Conservation (phyloP, 257 asterid genomes). For the Asclepias syriaca region DNA sequence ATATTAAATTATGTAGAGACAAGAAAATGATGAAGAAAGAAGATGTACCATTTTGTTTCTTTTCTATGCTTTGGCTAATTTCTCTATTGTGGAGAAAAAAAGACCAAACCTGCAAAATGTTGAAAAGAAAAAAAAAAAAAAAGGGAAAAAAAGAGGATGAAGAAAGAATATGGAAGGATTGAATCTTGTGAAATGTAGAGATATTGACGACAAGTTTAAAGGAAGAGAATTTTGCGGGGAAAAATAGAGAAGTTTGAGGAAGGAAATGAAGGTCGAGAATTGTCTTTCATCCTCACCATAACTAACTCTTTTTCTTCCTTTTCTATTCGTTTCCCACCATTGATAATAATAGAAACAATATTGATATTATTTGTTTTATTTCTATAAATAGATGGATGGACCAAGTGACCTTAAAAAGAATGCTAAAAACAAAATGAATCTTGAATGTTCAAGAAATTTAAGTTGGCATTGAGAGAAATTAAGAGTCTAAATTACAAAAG, state of each 20-base stretch:
- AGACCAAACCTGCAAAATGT: not conserved
- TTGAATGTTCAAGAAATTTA: not conserved
- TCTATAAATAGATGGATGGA: no score
- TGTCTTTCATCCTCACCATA: constrained; percentile 14
- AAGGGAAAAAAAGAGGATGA: not conserved
- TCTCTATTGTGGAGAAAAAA: not conserved
- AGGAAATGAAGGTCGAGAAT: constrained; percentile 17
- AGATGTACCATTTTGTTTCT: constrained; percentile 11
- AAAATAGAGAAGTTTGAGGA: constrained; percentile 19
- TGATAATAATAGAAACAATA: no score
- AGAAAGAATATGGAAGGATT: constrained; percentile 3
- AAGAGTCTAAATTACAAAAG: not conserved
- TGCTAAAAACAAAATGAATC: not conserved
- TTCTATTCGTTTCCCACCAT: not conserved
- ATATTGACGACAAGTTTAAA: constrained; percentile 14
- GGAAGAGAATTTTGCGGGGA: constrained; percentile 19
- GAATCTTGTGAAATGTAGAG: constrained; percentile 9
- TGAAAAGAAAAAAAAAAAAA: not conserved
- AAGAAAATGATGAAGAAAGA: not conserved
- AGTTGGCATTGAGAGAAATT: not conserved
- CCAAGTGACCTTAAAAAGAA: not conserved
- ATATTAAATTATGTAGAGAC: no score
- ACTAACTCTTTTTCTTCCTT: constrained; percentile 23
- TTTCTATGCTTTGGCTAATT: not conserved
- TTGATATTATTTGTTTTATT: no score